These are phyloP conservation scores for Xylaria nigripes DNA, from an alignment of 495 filamentous ascomycete genomes.

Conservation along the genomic window DNA sequence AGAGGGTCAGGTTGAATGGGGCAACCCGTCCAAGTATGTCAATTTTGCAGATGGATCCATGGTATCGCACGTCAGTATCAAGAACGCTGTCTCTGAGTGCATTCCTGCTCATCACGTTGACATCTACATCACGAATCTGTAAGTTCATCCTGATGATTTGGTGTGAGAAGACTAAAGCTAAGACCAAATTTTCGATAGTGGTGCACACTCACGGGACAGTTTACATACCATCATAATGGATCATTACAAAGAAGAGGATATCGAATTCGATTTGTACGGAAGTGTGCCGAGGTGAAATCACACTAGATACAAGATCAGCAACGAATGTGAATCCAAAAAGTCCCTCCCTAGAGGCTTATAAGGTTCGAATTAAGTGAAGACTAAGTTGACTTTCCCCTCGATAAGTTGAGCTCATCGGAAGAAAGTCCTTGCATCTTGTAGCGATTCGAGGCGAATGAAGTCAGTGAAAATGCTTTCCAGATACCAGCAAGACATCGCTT, in stretches of 20 bases:
- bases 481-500: too few species aligned
- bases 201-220: slow-evolving; percentile 72
- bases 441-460: too few species aligned
- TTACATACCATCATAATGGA: slow-evolving; percentile 74
- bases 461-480: too few species aligned
- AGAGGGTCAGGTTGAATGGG: slow-evolving; percentile 71
- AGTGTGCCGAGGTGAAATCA: slow-evolving; percentile 17
- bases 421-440: too few species aligned
- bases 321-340: too few species aligned
- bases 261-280: slow-evolving; percentile 48
- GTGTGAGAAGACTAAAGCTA: background rate
- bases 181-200: slow-evolving; percentile 43
- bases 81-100: slow-evolving; percentile 76
- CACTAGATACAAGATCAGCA: background rate
- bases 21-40: slow-evolving; percentile 65
- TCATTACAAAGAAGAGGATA: slow-evolving; percentile 78
- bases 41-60: slow-evolving; percentile 64
- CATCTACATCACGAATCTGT: slow-evolving; percentile 90
- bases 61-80: slow-evolving; percentile 66
- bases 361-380: too few species aligned
- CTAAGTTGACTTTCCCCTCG: too few species aligned
- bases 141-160: slow-evolving; percentile 32
- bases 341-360: background rate
- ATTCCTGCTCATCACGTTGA: slow-evolving; percentile 74
- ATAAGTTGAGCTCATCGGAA: too few species aligned